Conservation (phyloP, 805 yeast species). For the Monosporozyma unispora region DNA sequence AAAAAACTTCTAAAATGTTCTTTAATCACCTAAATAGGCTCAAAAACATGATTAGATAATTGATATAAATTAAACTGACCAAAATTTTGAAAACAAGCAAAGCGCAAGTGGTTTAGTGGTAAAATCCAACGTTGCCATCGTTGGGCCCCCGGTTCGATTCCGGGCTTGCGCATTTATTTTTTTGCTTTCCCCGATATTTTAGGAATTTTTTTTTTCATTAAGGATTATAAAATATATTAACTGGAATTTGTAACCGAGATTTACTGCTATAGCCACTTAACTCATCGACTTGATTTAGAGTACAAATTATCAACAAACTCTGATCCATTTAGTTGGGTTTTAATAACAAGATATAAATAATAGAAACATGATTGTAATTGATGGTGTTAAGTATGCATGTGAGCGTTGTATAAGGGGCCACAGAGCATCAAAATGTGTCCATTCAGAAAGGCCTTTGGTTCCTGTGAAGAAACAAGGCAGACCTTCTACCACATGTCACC, state of each 20-base stretch:
- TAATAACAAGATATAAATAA: not conserved
- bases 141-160: slow-evolving; percentile 1
- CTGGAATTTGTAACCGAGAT: too few relatives aligned
- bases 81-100: not conserved
- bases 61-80: too few relatives aligned
- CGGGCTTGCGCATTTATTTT: not conserved
- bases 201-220: too few relatives aligned
- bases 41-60: too few relatives aligned
- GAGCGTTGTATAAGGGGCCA: slow-evolving; percentile 94
- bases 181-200: not conserved
- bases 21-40: too few relatives aligned
- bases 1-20: too few relatives aligned
- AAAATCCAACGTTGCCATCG: slow-evolving; percentile 1
- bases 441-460: slow-evolving; percentile 78
- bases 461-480: slow-evolving; percentile 94
- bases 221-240: too few relatives aligned
- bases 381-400: slow-evolving; percentile 93
- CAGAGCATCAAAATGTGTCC: slow-evolving; percentile 85
- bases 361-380: slow-evolving; percentile 64
- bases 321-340: too few relatives aligned
- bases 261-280: not conserved
- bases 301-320: not conserved
- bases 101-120: slow-evolving; percentile 1
- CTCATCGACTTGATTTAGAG: not conserved
- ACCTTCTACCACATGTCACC: slow-evolving; percentile 85